Evolutionary conservation across 108 stramenopile species (phyloP), one percentile per base, ranked within the genome.

Genomic region (Nannochloropsis gaditana): DNA sequence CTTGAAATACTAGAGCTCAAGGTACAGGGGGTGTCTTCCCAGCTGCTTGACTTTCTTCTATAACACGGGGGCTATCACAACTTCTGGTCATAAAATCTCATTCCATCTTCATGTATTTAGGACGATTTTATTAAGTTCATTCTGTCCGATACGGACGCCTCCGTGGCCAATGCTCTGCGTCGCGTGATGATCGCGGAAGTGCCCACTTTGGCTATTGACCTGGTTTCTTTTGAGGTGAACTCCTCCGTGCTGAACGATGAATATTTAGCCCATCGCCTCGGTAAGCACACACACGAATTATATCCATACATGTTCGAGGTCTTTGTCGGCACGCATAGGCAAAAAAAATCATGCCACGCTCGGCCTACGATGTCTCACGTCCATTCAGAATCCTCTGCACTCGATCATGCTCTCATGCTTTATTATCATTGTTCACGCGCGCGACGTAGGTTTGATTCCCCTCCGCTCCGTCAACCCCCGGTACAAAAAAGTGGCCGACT

Each of bases 151-250:
- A 96, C 95, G 44, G 97, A 98, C 84, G 92, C 93, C 43, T 91
- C 90, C 91, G 91, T 96, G 85, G 97, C 97, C 87, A 98, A 98
- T 88, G 85, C 97, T 42, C 83, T 98, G 44, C 93, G 97, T 21
- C 92, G 97, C 15, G 95, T 96, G 80, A 95, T 99, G 95, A 97
- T 97, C 85, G 95, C 94, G n/a, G 97, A 99, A 92, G 91, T 91
- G 41, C 92, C 92, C 9, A 98, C 97, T 1, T 80, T 99, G 89
- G 95, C 95, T 9, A 98, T 99, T 87, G 97, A 99, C 85, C 91
- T 97, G 44, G 99, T 99, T 21, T 94, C 94, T 80, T 93, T 96
- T 91, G 87, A 91, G 45, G 95, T 95, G 44, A 99, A 99, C 93
- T 93, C 96, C 2, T 93, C 95, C 44, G 95, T 94, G 9, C 82